Conservation (phyloP, 352 stramenopile genomes). For the Pythium sukuiense region DNA sequence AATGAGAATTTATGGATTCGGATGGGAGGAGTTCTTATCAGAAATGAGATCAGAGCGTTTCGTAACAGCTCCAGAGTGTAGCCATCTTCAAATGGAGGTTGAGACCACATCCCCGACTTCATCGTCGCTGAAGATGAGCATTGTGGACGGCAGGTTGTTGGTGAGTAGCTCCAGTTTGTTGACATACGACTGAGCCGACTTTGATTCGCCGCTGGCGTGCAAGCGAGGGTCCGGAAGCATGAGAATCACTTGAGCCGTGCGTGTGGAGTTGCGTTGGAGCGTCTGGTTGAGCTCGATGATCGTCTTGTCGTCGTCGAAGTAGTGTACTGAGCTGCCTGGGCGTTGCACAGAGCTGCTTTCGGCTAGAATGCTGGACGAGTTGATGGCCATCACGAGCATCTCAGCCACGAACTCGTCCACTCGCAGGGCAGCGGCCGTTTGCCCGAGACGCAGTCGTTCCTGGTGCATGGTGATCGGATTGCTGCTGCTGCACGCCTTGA, state of each 20-base stretch:
- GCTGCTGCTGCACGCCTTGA: slow-evolving; percentile 26
- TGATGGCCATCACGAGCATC: slow-evolving; percentile 44
- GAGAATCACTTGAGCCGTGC: slow-evolving; percentile 43
- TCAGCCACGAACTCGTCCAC: slow-evolving; percentile 41
- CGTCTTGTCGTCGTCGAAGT: slow-evolving; percentile 28
- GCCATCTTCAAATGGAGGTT: slow-evolving; percentile 37
- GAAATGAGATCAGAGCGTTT: background rate
- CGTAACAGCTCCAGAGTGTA: slow-evolving; percentile 14
- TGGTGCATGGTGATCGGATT: slow-evolving; percentile 31
- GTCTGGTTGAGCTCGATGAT: slow-evolving; percentile 47
- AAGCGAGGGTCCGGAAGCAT: slow-evolving; percentile 39
- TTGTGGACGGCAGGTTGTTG: slow-evolving; percentile 44
- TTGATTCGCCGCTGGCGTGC: background rate
- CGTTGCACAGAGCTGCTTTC: slow-evolving; percentile 23
- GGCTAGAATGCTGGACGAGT: slow-evolving; percentile 35
- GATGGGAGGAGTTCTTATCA: background rate
- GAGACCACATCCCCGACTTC: slow-evolving; percentile 46
- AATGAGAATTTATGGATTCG: background rate
- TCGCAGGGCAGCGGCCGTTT: slow-evolving; percentile 32
- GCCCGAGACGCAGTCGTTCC: slow-evolving; percentile 30
- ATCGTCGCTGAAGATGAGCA: slow-evolving; percentile 53
- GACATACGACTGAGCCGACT: slow-evolving; percentile 26
- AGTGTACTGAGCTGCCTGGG: slow-evolving; percentile 2
- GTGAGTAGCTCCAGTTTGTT: slow-evolving; percentile 41
- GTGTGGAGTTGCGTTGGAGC: slow-evolving; percentile 44